Evolutionary conservation across 2,329 filamentous ascomycete species (phyloP).

Genomic region (Karstenula rhodostoma): DNA sequence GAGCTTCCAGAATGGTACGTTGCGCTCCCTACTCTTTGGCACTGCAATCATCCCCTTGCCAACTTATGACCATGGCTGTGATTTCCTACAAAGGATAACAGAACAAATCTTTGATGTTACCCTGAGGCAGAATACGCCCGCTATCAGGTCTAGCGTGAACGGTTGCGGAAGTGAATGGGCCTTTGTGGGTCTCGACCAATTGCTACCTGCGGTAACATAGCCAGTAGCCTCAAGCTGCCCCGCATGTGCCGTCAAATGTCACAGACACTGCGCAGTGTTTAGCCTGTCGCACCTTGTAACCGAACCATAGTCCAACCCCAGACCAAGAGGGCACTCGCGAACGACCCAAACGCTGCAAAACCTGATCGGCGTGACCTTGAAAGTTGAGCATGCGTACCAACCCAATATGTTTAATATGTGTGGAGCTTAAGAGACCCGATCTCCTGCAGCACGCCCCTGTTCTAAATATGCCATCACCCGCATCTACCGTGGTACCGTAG

Average conservation of each 20-base stretch:
- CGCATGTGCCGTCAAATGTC: background rate
- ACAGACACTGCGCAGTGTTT: background rate
- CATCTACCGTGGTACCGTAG: background rate
- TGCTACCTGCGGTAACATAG: background rate
- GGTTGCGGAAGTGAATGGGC: background rate
- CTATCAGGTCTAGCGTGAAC: background rate
- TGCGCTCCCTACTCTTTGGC: background rate
- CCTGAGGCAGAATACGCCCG: background rate
- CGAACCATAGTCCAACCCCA: slow-evolving; percentile 1
- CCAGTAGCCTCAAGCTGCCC: background rate
- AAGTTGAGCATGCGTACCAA: background rate
- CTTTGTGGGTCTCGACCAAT: background rate
- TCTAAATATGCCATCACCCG: slow-evolving; percentile 5
- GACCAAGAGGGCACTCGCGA: background rate
- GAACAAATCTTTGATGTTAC: background rate
- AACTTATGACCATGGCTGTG: background rate
- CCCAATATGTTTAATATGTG: background rate
- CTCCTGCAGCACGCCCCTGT: slow-evolving; percentile 5
- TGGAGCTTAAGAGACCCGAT: background rate
- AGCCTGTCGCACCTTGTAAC: slow-evolving; percentile 6
- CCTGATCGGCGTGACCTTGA: background rate
- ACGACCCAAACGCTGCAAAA: background rate
- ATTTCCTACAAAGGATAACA: too few relatives aligned
- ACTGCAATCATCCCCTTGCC: too few relatives aligned
- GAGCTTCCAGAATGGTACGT: background rate